Evolutionary conservation across 768 basidiomycete genomes (phyloP), one percentile per base, ranked within the genome.

Genomic region (Suillus bovinus): DNA sequence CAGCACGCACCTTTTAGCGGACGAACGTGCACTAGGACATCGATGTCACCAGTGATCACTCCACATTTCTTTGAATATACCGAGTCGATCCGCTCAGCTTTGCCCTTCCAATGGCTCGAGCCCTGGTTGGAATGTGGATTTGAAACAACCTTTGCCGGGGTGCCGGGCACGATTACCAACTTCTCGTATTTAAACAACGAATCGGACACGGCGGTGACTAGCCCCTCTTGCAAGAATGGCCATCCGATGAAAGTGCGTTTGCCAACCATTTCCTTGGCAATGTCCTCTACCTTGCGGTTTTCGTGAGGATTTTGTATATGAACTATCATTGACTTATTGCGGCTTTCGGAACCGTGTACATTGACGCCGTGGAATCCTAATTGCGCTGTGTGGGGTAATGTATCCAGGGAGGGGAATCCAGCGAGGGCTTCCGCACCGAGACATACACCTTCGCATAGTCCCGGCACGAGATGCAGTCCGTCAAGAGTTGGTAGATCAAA

Each of bases 381-480:
- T 27, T 80, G 77, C 13, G 90, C 87, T 0, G 84, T 86, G 70
- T 94, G 84, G 0, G 91, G 92, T 9, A 99, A 81, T 0, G 96
- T 97, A 64, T 96, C 85, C 34, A 99, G 82, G 1, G 97, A 96
- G 0, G 97, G 96, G 84, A 99, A 99, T 11, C 97, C 97, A 0
- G 97, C 94, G 7, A 99, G 81, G 7, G 95, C 93, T 39, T 88
- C 82, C 6, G 85, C 83, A 56, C 96, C 96, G 11, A 96, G 86
- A 60, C 86, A 84, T 11, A 94, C 96, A 20, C 96, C 96, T 31
- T 95, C 89, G 63, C 91, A 86, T 0, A 99, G 84, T 5, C 96
- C 96, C 46, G 90, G 84, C 41, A 96, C 82, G 46, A 97, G 84
- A 67, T 94, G 89, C 17, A 97, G 82, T 2, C 94, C 96, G 66